Evolutionary conservation across 2,329 filamentous ascomycete genomes (phyloP).

Genomic region (Sclerotinia glacialis): DNA sequence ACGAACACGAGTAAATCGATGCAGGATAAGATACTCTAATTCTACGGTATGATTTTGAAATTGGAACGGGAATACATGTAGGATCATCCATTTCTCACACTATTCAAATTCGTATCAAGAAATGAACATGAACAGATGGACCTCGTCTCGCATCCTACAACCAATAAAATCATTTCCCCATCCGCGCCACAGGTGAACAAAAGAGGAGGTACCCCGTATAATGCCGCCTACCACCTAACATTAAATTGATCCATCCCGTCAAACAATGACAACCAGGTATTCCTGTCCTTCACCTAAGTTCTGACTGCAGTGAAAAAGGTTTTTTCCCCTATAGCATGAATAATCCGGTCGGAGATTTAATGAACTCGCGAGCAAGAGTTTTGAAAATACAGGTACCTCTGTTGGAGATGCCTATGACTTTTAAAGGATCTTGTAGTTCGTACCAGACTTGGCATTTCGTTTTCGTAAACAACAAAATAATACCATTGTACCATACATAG

Average conservation of each 20-base stretch:
- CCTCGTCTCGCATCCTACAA: background rate
- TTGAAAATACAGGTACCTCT: background rate
- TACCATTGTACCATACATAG: background rate
- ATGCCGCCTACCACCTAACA: background rate
- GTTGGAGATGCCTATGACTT: background rate
- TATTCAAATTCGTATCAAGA: background rate
- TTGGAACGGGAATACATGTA: no score
- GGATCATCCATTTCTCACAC: background rate
- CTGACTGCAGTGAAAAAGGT: background rate
- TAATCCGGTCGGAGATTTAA: constrained; percentile 2
- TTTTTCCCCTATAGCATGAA: background rate
- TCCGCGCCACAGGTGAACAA: background rate
- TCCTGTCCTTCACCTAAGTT: background rate
- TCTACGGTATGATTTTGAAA: background rate
- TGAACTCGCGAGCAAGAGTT: background rate
- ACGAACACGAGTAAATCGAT: no score
- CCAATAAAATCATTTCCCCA: background rate
- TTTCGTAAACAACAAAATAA: background rate
- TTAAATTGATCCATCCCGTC: background rate
- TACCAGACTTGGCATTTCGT: background rate
- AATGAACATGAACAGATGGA: background rate
- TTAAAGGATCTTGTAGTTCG: background rate
- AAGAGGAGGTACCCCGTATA: background rate
- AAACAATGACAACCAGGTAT: background rate
- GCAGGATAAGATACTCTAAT: background rate